Conservation (phyloP, 805 yeast genomes). For the Candida patagonica region DNA sequence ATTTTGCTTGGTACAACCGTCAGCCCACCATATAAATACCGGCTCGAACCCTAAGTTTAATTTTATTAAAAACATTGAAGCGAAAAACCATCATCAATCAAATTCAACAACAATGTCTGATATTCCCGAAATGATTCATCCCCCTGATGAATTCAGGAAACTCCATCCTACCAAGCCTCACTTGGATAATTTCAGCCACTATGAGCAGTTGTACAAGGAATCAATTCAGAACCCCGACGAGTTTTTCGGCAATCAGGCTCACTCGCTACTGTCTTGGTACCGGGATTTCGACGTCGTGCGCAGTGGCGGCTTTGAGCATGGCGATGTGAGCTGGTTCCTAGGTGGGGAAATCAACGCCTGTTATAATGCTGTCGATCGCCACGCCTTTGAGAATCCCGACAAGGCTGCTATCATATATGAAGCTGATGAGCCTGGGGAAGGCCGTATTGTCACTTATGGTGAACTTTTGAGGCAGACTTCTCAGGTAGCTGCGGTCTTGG, state of each 20-base stretch:
- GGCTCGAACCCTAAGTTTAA: too few relatives aligned
- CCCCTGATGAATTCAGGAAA: constrained; percentile 20
- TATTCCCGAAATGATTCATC: constrained; percentile 14
- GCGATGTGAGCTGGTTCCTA: constrained; percentile 86
- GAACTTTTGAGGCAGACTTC: constrained; percentile 79
- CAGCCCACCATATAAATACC: too few relatives aligned
- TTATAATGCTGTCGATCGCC: constrained; percentile 91
- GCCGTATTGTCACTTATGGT: constrained; percentile 68
- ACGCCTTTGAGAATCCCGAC: constrained; percentile 80
- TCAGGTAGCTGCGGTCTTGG: constrained; percentile 74
- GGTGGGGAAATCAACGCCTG: constrained; percentile 90
- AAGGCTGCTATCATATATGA: constrained; percentile 67
- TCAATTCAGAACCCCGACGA: constrained; percentile 70
- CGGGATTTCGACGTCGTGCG: constrained; percentile 58
- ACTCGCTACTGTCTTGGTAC: constrained; percentile 68
- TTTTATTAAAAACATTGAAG: too few relatives aligned
- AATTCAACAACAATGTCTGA: constrained; percentile 14
- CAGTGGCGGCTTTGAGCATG: constrained; percentile 56
- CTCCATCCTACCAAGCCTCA: constrained; percentile 35
- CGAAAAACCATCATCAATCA: too few relatives aligned
- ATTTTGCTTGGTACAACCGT: too few relatives aligned
- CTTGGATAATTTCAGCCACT: constrained; percentile 53
- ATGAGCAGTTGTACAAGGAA: constrained; percentile 57
- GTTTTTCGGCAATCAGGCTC: constrained; percentile 74
- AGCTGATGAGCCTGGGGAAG: constrained; percentile 81